Evolutionary conservation across 768 basidiomycete species (phyloP).

Genomic region (Serendipita sp.): DNA sequence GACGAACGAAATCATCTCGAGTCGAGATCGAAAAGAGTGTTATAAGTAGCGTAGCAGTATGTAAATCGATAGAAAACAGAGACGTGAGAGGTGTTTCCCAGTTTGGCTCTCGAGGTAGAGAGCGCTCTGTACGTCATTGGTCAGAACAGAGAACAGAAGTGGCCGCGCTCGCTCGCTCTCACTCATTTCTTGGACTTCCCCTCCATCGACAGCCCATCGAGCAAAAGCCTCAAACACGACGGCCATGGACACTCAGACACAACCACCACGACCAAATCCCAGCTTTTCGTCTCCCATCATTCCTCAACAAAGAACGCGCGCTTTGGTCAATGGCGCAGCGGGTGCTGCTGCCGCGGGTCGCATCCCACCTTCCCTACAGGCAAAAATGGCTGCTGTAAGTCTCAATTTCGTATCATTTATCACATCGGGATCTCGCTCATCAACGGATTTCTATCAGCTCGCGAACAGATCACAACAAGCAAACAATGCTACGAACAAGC

Average conservation of each 20-base stretch:
- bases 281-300: slow-evolving; percentile 8
- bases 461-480: slow-evolving; percentile 19
- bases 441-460: slow-evolving; percentile 24
- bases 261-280: not conserved
- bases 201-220: no score
- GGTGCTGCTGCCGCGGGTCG: slow-evolving; percentile 34
- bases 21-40: no score
- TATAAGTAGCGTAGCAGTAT: no score
- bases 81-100: no score
- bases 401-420: not conserved
- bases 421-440: slow-evolving; percentile 11
- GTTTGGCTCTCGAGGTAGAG: no score
- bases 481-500: slow-evolving; percentile 15
- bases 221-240: no score
- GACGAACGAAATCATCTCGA: no score
- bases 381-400: slow-evolving; percentile 82
- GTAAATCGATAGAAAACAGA: no score
- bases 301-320: not conserved
- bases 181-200: no score
- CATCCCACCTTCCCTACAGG: slow-evolving; percentile 79
- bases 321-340: not conserved
- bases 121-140: no score
- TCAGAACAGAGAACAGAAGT: no score
- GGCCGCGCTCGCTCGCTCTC: no score
- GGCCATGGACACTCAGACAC: not conserved